Evolutionary conservation across 345 rosid genomes (phyloP).

Genomic region (Pistacia vera): DNA sequence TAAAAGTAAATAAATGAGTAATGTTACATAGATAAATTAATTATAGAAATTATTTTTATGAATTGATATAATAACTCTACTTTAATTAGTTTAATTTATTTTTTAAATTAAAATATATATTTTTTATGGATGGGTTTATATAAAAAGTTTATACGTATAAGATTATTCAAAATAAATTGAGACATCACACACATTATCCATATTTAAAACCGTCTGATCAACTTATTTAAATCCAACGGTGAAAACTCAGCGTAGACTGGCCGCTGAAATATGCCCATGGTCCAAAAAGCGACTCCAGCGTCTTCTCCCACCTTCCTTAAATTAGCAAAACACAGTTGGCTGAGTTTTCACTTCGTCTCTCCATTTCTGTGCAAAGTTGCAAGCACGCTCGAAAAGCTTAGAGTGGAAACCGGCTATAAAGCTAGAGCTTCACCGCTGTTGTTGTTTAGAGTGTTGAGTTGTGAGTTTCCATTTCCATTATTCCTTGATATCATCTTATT

Average conservation of each 20-base stretch:
- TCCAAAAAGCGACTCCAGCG: conserved; percentile 24
- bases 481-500: too few species aligned
- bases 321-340: conserved; percentile 16
- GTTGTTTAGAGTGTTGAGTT: neutral
- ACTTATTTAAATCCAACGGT: conserved; percentile 25
- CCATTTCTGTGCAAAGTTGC: neutral
- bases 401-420: neutral
- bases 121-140: too few species aligned
- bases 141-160: too few species aligned
- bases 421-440: neutral
- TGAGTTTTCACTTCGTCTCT: neutral
- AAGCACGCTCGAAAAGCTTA: neutral
- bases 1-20: too few species aligned
- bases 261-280: conserved; percentile 32
- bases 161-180: too few species aligned
- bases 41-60: too few species aligned
- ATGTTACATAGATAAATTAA: too few species aligned
- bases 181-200: too few species aligned
- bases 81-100: too few species aligned
- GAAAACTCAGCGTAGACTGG: conserved; percentile 23
- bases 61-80: too few species aligned
- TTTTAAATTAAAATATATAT: too few species aligned
- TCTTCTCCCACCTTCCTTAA: conserved; percentile 32
- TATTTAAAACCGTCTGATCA: conserved; percentile 22
- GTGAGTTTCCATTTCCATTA: neutral